Conservation (phyloP, 2,329 filamentous ascomycete genomes). For the Penicillium sp. region DNA sequence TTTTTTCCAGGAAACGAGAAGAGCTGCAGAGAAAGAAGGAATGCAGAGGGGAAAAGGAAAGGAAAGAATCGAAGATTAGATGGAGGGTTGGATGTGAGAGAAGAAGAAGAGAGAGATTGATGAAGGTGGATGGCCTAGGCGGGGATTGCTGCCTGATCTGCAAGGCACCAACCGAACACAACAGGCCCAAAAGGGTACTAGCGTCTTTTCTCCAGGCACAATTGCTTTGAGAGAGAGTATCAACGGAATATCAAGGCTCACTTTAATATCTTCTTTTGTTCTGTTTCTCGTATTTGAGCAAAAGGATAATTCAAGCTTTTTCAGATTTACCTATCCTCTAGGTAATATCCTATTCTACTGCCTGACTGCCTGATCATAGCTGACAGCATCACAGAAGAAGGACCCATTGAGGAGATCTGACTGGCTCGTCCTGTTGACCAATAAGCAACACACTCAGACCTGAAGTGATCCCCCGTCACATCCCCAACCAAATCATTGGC, state of each 20-base stretch:
- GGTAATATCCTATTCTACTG: not conserved
- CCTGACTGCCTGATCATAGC: not conserved
- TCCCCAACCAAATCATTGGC: slow-evolving; percentile 21
- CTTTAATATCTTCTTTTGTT: not conserved
- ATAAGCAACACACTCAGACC: slow-evolving; percentile 12
- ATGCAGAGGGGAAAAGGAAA: slow-evolving; percentile 27
- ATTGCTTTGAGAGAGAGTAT: not conserved
- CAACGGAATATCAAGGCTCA: not conserved
- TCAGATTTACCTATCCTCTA: not conserved
- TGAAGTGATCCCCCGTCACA: slow-evolving; percentile 20
- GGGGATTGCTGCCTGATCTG: slow-evolving; percentile 10
- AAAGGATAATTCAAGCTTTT: not conserved
- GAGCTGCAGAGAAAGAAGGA: slow-evolving; percentile 33
- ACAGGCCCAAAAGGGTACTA: slow-evolving; percentile 4
- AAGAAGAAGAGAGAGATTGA: slow-evolving; percentile 22
- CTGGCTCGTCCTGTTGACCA: slow-evolving; percentile 11
- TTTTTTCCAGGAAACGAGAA: slow-evolving; percentile 26
- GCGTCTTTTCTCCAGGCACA: not conserved
- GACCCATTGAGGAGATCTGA: slow-evolving; percentile 1
- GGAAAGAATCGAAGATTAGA: slow-evolving; percentile 33
- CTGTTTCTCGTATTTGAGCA: not conserved
- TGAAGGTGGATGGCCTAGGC: slow-evolving; percentile 17
- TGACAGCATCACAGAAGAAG: not conserved
- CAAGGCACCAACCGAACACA: not conserved
- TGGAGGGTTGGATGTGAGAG: slow-evolving; percentile 16